Percentiles rank a stretch among this genome's conserved stretches.
Evolutionary conservation across 768 basidiomycete genomes (phyloP).

Genomic region (Tulasnella sp.): DNA sequence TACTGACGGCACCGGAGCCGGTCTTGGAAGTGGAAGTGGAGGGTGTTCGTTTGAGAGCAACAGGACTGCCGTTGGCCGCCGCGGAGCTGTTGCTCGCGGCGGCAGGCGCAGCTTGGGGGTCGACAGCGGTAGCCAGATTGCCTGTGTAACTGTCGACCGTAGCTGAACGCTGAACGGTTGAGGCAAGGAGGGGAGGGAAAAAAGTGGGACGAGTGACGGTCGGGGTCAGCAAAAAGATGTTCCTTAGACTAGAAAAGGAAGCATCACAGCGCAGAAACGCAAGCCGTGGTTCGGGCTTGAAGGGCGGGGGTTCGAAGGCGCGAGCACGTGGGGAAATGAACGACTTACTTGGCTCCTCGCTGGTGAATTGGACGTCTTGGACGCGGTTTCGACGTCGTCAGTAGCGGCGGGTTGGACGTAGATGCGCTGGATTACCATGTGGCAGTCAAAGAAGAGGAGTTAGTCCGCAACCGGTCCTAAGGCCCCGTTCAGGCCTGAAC

Average conservation of each 20-base stretch:
- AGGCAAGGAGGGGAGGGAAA: background rate
- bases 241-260: conserved; percentile 12
- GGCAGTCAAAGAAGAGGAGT: background rate
- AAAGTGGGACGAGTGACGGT: conserved; percentile 9
- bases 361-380: conserved; percentile 7
- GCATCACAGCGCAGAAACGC: background rate
- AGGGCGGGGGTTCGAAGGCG: conserved; percentile 6
- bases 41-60: conserved; percentile 2
- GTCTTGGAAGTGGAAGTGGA: conserved; percentile 17
- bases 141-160: conserved; percentile 4
- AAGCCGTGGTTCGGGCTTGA: background rate
- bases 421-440: conserved; percentile 26
- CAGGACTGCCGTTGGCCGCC: background rate
- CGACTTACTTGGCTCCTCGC: background rate
- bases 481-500: conserved; percentile 14
- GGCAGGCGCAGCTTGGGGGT: background rate
- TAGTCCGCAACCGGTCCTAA: background rate
- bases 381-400: background rate
- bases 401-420: conserved; percentile 18
- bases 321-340: background rate
- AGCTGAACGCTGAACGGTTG: background rate
- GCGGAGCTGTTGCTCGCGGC: background rate
- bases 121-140: conserved; percentile 13
- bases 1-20: conserved; percentile 5
- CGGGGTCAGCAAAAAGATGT: background rate